phyloP scores from a whole-genome alignment of 2,329 filamentous ascomycete genomes.

The Diaporthe amygdali region DNA sequence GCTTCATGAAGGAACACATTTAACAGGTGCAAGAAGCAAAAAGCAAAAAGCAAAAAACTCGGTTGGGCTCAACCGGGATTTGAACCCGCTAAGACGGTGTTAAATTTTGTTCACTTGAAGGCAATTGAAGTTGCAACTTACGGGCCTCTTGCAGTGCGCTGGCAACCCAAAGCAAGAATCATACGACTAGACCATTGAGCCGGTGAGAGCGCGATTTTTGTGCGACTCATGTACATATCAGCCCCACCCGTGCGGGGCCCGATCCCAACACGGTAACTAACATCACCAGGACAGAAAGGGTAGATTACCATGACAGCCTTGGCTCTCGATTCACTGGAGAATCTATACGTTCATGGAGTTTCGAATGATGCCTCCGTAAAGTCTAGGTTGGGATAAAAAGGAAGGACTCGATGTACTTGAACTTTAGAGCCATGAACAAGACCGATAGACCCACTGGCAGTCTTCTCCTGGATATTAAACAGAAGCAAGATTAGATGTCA shows the following conservation, averaged over 20 bases:
- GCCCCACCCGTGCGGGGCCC: background rate
- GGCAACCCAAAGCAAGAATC: constrained; percentile 20
- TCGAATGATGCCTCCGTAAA: no score
- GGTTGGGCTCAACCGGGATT: constrained; percentile 16
- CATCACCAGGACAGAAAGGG: background rate
- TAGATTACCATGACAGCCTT: no score
- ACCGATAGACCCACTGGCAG: no score
- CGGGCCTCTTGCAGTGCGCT: constrained; percentile 19
- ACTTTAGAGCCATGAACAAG: no score
- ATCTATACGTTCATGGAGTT: no score
- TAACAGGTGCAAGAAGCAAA: background rate
- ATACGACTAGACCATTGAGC: constrained; percentile 22
- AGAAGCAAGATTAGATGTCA: no score
- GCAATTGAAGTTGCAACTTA: background rate
- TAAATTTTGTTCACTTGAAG: background rate
- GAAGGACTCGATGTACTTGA: no score
- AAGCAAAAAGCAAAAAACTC: background rate
- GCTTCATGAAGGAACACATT: background rate
- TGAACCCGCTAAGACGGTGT: constrained; percentile 6
- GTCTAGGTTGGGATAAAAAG: no score
- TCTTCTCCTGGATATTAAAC: no score
- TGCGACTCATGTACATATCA: rapidly evolving
- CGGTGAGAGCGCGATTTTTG: background rate
- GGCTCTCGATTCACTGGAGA: no score
- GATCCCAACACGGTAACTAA: background rate